A percentile compares a stretch with the other conserved stretches of the same genome.
Conservation (phyloP, 768 basidiomycete species). For the Serendipita sp. region DNA sequence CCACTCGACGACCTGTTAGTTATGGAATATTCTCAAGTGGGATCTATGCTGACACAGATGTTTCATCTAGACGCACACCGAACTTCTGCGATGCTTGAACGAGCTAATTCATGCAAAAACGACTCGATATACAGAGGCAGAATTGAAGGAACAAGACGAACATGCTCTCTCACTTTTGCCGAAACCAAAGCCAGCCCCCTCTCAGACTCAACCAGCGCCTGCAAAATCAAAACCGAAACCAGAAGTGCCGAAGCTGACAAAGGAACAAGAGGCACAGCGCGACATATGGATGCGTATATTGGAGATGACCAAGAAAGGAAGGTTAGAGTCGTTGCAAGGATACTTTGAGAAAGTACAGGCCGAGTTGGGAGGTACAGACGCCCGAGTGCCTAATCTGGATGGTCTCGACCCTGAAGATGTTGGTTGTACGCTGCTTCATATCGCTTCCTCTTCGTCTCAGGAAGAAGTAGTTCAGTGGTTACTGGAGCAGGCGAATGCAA, state of each 20-base stretch:
- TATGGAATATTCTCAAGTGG: neutral
- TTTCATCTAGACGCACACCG: slow-evolving; percentile 60
- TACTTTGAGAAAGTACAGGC: slow-evolving; percentile 65
- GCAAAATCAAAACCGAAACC: slow-evolving; percentile 21
- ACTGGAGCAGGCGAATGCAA: slow-evolving; percentile 54
- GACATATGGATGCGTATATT: slow-evolving; percentile 71
- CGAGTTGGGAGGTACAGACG: slow-evolving; percentile 36
- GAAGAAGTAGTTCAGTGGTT: slow-evolving; percentile 63
- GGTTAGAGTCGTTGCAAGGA: slow-evolving; percentile 55
- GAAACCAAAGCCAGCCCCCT: slow-evolving; percentile 46
- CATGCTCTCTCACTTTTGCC: slow-evolving; percentile 79
- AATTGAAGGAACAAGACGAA: slow-evolving; percentile 71
- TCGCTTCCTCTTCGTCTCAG: slow-evolving; percentile 55
- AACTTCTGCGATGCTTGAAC: slow-evolving; percentile 67
- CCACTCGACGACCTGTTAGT: slow-evolving; percentile 82
- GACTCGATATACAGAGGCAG: slow-evolving; percentile 74
- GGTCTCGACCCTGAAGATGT: slow-evolving; percentile 26
- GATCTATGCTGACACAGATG: neutral
- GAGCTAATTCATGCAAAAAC: slow-evolving; percentile 76
- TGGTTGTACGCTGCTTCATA: slow-evolving; percentile 54
- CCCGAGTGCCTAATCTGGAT: slow-evolving; percentile 52
- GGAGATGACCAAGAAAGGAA: slow-evolving; percentile 83
- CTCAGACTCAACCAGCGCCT: slow-evolving; percentile 16
- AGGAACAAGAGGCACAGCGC: slow-evolving; percentile 58
- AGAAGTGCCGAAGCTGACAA: slow-evolving; percentile 28